Conservation (phyloP, 2,329 filamentous ascomycete species). For the Microsporum audouinii region DNA sequence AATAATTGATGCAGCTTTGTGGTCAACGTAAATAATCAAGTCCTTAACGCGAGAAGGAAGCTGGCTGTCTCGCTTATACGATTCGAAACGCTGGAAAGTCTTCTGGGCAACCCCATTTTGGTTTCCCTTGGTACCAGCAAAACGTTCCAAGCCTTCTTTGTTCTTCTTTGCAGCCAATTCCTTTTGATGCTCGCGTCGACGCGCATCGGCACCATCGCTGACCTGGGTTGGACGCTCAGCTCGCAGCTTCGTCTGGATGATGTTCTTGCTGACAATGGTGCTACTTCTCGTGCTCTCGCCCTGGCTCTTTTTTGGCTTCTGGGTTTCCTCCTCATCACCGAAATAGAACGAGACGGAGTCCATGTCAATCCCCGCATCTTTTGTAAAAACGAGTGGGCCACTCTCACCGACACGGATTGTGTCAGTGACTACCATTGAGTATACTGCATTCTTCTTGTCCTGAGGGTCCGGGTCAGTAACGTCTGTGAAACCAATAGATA, state of each 20-base stretch:
- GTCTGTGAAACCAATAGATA: slow-evolving; percentile 82
- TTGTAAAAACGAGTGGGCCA: slow-evolving; percentile 72
- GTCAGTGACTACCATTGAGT: slow-evolving; percentile 83
- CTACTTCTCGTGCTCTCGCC: slow-evolving; percentile 74
- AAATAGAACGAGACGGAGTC: slow-evolving; percentile 98
- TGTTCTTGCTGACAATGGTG: slow-evolving; percentile 86
- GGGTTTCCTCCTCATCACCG: slow-evolving; percentile 79
- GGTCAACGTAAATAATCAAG: slow-evolving; percentile 78
- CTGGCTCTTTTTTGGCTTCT: slow-evolving; percentile 68
- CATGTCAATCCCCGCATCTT: slow-evolving; percentile 78
- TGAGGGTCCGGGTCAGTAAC: slow-evolving; percentile 77
- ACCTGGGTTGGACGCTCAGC: slow-evolving; percentile 80
- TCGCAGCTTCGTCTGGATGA: slow-evolving; percentile 82
- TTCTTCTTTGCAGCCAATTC: slow-evolving; percentile 81
- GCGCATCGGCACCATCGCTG: slow-evolving; percentile 80
- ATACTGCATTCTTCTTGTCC: slow-evolving; percentile 78
- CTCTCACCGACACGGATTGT: slow-evolving; percentile 72
- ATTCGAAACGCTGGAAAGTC: slow-evolving; percentile 98
- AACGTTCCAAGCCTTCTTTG: slow-evolving; percentile 71
- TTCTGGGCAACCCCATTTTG: slow-evolving; percentile 88
- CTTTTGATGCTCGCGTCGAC: slow-evolving; percentile 82
- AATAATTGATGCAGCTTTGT: slow-evolving; percentile 79
- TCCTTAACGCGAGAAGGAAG: slow-evolving; percentile 73
- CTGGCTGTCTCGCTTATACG: slow-evolving; percentile 95
- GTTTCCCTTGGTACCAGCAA: slow-evolving; percentile 71